These are phyloP conservation scores for Petunia hybrid DNA, from an alignment of 305 asterid genomes.

Conservation along the genomic window DNA sequence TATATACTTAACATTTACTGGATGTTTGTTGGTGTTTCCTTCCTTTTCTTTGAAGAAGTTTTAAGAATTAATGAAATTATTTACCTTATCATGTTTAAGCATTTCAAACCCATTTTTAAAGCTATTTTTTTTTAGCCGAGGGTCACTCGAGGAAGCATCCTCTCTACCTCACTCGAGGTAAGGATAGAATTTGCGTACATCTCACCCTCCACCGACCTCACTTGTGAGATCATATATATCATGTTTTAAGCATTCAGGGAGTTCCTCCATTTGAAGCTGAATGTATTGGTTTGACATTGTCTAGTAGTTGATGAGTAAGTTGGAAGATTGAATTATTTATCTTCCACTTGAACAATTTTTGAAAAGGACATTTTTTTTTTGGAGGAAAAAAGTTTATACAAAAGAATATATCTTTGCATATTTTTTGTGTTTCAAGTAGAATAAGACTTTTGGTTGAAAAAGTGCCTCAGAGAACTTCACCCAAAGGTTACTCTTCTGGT, in stretches of 20 bases:
- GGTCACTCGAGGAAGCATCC: too few relatives aligned
- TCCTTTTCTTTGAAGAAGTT: not conserved
- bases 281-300: not conserved
- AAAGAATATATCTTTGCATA: not conserved
- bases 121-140: too few relatives aligned
- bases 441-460: not conserved
- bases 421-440: not conserved
- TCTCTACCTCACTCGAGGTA: too few relatives aligned
- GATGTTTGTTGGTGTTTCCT: not conserved
- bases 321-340: constrained; percentile 3
- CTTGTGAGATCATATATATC: too few relatives aligned
- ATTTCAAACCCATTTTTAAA: too few relatives aligned
- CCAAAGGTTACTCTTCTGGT: not conserved
- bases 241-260: too few relatives aligned
- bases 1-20: not conserved
- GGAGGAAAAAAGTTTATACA: not conserved
- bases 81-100: too few relatives aligned
- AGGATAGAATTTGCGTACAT: too few relatives aligned
- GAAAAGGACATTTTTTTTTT: not conserved
- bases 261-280: not conserved
- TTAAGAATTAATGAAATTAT: too few relatives aligned
- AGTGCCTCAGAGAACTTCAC: not conserved
- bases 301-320: not conserved
- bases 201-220: too few relatives aligned
- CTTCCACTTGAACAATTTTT: not conserved